Conservation (phyloP, 176 grass and related monocot genomes). For the Musa beccarii region DNA sequence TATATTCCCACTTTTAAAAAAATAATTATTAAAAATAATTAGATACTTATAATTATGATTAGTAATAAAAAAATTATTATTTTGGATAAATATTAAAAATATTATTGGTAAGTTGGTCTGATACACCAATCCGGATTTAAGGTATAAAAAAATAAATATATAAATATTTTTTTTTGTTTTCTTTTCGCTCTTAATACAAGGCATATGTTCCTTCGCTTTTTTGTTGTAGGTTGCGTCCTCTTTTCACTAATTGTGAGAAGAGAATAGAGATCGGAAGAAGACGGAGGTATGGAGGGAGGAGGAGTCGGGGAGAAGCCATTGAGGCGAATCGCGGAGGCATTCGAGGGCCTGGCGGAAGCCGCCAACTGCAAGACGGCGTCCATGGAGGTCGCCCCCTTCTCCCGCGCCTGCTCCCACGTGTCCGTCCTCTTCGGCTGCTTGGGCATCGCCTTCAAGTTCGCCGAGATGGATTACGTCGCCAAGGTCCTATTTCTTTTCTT, state of each 20-base stretch:
- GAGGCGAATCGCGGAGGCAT: constrained; percentile 57
- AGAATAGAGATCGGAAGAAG: neutral
- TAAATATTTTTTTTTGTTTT: too few species aligned
- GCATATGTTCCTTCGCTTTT: neutral
- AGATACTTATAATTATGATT: too few species aligned
- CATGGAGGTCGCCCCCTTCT: constrained; percentile 58
- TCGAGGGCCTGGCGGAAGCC: constrained; percentile 54
- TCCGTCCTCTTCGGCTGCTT: constrained; percentile 90
- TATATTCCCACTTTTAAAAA: too few species aligned
- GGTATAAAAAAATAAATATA: too few species aligned
- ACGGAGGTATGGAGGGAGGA: constrained; percentile 27
- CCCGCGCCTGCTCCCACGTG: constrained; percentile 69
- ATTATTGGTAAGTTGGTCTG: too few species aligned
- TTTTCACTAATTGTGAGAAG: neutral
- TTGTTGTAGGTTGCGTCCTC: neutral
- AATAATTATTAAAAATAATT: too few species aligned
- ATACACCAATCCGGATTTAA: too few species aligned
- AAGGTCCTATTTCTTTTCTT: constrained; percentile 31
- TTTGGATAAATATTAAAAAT: too few species aligned
- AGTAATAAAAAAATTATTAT: too few species aligned
- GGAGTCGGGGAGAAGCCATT: constrained; percentile 61
- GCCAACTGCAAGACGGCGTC: constrained; percentile 23
- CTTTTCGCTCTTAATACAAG: neutral
- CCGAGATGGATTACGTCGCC: constrained; percentile 93
- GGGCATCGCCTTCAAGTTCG: constrained; percentile 95